phyloP scores from a whole-genome alignment of 2,329 filamentous ascomycete genomes.

The Pseudopithomyces chartarum region DNA sequence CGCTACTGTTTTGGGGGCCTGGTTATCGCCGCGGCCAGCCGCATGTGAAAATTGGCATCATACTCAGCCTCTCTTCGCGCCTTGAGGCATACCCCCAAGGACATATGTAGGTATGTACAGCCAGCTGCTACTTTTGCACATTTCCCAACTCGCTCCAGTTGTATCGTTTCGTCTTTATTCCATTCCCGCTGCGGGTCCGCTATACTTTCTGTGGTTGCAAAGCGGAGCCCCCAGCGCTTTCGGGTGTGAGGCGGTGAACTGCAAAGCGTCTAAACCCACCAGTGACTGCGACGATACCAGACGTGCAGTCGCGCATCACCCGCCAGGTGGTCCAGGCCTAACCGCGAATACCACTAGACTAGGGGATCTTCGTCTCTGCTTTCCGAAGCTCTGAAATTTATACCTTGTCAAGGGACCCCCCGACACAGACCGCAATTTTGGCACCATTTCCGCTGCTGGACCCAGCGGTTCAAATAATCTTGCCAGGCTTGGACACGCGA shows the following conservation, averaged over 20 bases:
- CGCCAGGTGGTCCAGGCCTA: conserved; percentile 13
- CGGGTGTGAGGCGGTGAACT: conserved; percentile 25
- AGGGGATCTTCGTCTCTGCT: conserved; percentile 9
- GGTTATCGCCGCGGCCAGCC: conserved; percentile 8
- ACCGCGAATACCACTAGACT: conserved; percentile 3
- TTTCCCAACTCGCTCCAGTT: conserved; percentile 8
- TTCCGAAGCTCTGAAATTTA: conserved; percentile 5
- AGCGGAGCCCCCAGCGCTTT: conserved; percentile 12
- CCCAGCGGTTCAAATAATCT: conserved; percentile 12
- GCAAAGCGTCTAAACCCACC: conserved; percentile 18
- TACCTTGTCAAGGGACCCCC: conserved; percentile 5
- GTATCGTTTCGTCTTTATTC: not conserved
- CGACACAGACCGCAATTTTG: conserved; percentile 15
- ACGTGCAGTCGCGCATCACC: conserved; percentile 13
- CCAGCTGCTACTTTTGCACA: conserved; percentile 16
- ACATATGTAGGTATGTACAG: conserved; percentile 31
- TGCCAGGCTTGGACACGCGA: not conserved
- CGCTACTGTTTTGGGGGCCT: conserved; percentile 16
- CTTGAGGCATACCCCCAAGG: conserved; percentile 12
- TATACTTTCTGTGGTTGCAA: conserved; percentile 13
- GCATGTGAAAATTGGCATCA: conserved; percentile 37
- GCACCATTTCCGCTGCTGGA: conserved; percentile 14
- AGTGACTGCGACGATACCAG: conserved; percentile 12
- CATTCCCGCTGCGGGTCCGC: conserved; percentile 16
- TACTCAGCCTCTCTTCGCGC: conserved; percentile 20